These are phyloP conservation scores for Tolypocladium album DNA, from an alignment of 2,329 filamentous ascomycete genomes.

Conservation along the genomic window DNA sequence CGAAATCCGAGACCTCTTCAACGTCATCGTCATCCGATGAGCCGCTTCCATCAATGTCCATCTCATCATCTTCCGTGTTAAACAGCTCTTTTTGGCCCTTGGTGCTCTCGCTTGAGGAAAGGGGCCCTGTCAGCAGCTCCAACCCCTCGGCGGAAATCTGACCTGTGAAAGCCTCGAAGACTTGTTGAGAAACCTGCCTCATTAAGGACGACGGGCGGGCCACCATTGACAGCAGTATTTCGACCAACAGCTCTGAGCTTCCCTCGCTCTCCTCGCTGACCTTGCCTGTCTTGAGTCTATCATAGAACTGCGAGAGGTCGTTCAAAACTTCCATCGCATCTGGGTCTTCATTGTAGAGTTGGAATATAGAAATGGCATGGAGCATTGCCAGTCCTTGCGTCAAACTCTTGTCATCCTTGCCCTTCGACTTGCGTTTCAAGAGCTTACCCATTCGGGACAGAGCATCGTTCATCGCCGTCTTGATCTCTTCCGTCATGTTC, in stretches of 20 bases:
- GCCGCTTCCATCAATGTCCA: constrained; percentile 36
- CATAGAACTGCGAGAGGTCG: constrained; percentile 68
- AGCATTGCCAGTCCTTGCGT: constrained; percentile 65
- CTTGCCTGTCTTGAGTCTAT: constrained; percentile 45
- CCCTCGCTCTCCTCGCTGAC: constrained; percentile 39
- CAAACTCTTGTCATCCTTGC: constrained; percentile 24
- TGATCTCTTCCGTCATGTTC: constrained; percentile 43
- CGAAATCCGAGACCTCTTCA: constrained; percentile 31
- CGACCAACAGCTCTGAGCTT: constrained; percentile 64
- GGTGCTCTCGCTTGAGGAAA: constrained; percentile 69
- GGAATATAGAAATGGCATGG: constrained; percentile 74
- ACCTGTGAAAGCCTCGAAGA: constrained; percentile 72
- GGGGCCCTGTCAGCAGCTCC: constrained; percentile 52
- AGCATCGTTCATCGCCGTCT: constrained; percentile 40
- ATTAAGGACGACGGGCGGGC: constrained; percentile 77
- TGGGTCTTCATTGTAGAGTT: constrained; percentile 80
- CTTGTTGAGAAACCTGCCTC: constrained; percentile 76
- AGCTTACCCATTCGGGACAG: constrained; percentile 42
- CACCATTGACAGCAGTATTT: constrained; percentile 83
- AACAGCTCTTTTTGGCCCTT: constrained; percentile 83
- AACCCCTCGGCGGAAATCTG: constrained; percentile 66
- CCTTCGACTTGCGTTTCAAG: constrained; percentile 28
- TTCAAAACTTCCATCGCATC: constrained; percentile 76
- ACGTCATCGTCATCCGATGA: constrained; percentile 30
- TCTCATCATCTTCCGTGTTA: constrained; percentile 52